These are phyloP conservation scores for Trichoderma virens DNA, from an alignment of 495 filamentous ascomycete species.

Conservation along the genomic window DNA sequence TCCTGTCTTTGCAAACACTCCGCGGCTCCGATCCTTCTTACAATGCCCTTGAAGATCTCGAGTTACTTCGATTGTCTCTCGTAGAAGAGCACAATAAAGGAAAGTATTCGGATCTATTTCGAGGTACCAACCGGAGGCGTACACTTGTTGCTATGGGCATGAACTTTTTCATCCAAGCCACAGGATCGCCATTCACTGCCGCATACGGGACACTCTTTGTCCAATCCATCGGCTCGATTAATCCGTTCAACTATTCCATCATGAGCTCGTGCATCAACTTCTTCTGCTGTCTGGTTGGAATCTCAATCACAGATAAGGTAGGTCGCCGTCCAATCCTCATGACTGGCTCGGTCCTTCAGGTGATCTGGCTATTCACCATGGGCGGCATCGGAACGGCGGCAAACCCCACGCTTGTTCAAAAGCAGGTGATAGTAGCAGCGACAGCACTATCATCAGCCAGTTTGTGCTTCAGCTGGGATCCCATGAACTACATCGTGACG, in stretches of 20 bases:
- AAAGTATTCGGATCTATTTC: conserved; percentile 25
- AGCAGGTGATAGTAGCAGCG: background rate
- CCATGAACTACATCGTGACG: conserved; percentile 17
- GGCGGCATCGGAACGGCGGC: conserved; percentile 14
- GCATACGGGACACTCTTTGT: conserved; percentile 30
- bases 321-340: conserved; percentile 15
- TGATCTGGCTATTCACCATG: conserved; percentile 5
- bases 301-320: background rate
- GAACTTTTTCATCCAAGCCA: conserved; percentile 31
- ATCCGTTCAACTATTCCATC: conserved; percentile 25
- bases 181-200: conserved; percentile 26
- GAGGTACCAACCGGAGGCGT: conserved; percentile 22
- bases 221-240: conserved; percentile 25
- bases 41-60: conserved; percentile 13
- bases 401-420: conserved; percentile 4
- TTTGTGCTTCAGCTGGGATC: conserved; percentile 15
- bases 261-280: conserved; percentile 13
- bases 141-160: conserved; percentile 25
- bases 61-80: conserved; percentile 11
- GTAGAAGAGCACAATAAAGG: conserved; percentile 17
- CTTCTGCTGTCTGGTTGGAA: conserved; percentile 6
- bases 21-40: background rate
- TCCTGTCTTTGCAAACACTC: conserved; percentile 16
- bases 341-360: conserved; percentile 14
- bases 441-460: background rate